Conservation (phyloP, 2,329 filamentous ascomycete genomes). For the Ascochyta rabiei region DNA sequence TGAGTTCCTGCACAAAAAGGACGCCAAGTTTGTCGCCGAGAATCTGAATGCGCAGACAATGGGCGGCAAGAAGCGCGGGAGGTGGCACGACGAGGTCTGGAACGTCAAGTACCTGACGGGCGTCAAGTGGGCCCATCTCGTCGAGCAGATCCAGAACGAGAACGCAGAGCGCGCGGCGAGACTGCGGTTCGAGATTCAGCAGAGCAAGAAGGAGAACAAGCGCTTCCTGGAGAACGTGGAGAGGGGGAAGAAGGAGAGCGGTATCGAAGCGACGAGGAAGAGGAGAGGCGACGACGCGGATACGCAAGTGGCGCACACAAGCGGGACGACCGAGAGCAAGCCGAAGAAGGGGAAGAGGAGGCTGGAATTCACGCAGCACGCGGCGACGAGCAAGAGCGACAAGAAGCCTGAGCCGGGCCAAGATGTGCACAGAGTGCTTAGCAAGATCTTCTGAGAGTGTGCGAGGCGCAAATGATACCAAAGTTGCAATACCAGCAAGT, state of each 20-base stretch:
- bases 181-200: conserved; percentile 77
- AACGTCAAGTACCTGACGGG: conserved; percentile 80
- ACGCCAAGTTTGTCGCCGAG: conserved; percentile 78
- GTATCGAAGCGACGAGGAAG: conserved; percentile 63
- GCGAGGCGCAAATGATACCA: conserved; percentile 10
- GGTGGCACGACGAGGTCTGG: conserved; percentile 88
- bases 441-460: conserved; percentile 43
- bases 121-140: conserved; percentile 77
- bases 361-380: conserved; percentile 71
- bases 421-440: conserved; percentile 44
- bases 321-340: conserved; percentile 29
- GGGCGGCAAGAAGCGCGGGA: conserved; percentile 81
- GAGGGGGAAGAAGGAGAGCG: conserved; percentile 73
- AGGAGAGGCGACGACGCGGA: conserved; percentile 53
- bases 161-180: conserved; percentile 78
- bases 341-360: conserved; percentile 34
- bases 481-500: conserved; percentile 1
- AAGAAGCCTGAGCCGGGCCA: conserved; percentile 42
- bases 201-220: conserved; percentile 79
- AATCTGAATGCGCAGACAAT: conserved; percentile 78
- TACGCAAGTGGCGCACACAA: conserved; percentile 12
- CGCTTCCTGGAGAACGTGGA: conserved; percentile 81
- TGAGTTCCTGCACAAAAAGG: conserved; percentile 76
- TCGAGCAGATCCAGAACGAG: conserved; percentile 80
- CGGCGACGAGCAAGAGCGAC: conserved; percentile 52